Evolutionary conservation across 1,284 basidiomycete species (phyloP).

Genomic region (Xerocomus nothofagi): DNA sequence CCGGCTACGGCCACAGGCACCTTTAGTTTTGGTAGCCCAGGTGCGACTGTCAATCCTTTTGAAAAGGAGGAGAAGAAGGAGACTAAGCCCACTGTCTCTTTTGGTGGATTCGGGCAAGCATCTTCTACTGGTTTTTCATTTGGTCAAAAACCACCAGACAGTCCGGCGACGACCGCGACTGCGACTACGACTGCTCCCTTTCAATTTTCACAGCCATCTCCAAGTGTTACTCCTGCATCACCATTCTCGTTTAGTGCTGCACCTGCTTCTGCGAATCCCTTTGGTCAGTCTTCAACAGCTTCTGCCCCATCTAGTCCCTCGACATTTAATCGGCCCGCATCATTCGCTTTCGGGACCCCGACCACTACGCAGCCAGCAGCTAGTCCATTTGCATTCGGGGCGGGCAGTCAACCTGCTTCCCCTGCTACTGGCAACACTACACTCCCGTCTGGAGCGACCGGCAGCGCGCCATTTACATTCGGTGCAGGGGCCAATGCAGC

Average conservation of each 20-base stretch:
- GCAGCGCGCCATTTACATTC: slow-evolving; percentile 40
- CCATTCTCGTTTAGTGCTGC: slow-evolving; percentile 48
- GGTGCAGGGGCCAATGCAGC: slow-evolving; percentile 31
- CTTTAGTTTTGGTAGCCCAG: slow-evolving; percentile 32
- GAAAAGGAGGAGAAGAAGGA: slow-evolving; percentile 37
- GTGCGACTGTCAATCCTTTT: slow-evolving; percentile 30
- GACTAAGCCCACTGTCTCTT: slow-evolving; percentile 27
- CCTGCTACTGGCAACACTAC: slow-evolving; percentile 43
- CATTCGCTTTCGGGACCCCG: slow-evolving; percentile 42
- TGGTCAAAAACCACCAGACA: slow-evolving; percentile 34
- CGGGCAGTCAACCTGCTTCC: slow-evolving; percentile 54
- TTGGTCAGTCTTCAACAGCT: slow-evolving; percentile 39
- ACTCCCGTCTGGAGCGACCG: slow-evolving; percentile 43
- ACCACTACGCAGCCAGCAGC: slow-evolving; percentile 28
- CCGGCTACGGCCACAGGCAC: slow-evolving; percentile 29
- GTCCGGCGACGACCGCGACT: slow-evolving; percentile 38
- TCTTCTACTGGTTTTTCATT: slow-evolving; percentile 37
- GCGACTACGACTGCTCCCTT: slow-evolving; percentile 42
- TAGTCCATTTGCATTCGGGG: slow-evolving; percentile 34
- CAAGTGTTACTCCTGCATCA: slow-evolving; percentile 37
- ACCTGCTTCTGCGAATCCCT: slow-evolving; percentile 41
- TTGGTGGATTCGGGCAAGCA: slow-evolving; percentile 33
- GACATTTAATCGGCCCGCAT: slow-evolving; percentile 36
- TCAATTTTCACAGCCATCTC: slow-evolving; percentile 43
- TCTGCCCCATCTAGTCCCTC: slow-evolving; percentile 61